Base-by-base conservation (phyloP, 345 rosid genomes). In the Boechera retrofracta region DNA sequence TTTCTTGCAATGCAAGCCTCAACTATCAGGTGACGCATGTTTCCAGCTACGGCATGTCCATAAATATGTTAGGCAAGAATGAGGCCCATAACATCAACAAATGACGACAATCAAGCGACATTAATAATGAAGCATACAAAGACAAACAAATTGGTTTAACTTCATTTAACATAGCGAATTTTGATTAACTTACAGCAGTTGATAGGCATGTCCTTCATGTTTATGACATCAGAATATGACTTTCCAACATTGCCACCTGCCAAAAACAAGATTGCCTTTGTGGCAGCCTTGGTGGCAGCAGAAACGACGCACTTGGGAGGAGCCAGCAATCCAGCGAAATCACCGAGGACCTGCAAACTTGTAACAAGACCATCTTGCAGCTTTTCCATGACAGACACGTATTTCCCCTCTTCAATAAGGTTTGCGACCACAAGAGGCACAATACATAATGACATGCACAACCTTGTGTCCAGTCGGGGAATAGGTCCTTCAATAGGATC, bases 1-100 rank as follows among this genome's bases (percentile, higher is more conserved):
- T 88, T 86, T 85, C 99, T 89, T 13, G 97, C 88, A 51, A 92
- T 89, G 83, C 96, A 91, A 71, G 98, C 96, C 89, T 95, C 98
- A 49, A 95, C 93, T 78, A 95, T 92, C 83, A 95, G 85, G 80
- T 95, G 99, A 44, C 93, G 90, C 97, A 95, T 82, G 87, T 95
- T 91, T 82, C 99, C 99, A 84, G 89, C 99, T 95, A 88, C 80
- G 10, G 67, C 62, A 77, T 75, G 28, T 60, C 45, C 71, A 86
- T 24, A 54, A 41, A 31, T 59, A 67, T 54, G 69, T 73, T 33
- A 61, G 61, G 35, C 48, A 58, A 32, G 24, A 75, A 72, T 18
- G 71, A 47, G n/a, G n/a, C 16, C 28, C 32, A 35, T 5, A 26
- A 44, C 32, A 70, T 54, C 35, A 77, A 41, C 62, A 59, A 51